Conservation (phyloP, 768 basidiomycete species). For the Asterophora parasitica region DNA sequence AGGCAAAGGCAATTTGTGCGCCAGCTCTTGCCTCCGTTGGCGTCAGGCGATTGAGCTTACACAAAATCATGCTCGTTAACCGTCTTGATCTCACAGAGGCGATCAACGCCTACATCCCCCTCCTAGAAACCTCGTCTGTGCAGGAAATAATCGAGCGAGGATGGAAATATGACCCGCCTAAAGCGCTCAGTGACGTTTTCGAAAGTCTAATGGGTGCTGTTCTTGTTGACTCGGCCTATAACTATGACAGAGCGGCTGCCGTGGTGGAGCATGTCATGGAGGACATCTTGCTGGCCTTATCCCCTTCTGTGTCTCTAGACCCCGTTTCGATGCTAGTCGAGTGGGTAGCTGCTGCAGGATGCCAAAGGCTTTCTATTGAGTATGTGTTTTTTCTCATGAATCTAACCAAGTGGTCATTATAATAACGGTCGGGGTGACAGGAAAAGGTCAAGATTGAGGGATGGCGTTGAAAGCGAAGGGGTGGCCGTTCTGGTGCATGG, state of each 20-base stretch:
- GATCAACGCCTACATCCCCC: conserved; percentile 55
- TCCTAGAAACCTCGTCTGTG: conserved; percentile 50
- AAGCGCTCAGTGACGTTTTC: conserved; percentile 77
- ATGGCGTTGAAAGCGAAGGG: conserved; percentile 31
- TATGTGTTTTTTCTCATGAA: conserved; percentile 18
- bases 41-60: conserved; percentile 59
- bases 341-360: conserved; percentile 59
- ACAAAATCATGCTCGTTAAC: conserved; percentile 67
- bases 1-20: conserved; percentile 68
- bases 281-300: conserved; percentile 58
- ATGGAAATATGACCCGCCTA: conserved; percentile 85
- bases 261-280: conserved; percentile 62
- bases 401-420: background rate
- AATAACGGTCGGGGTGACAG: conserved; percentile 13
- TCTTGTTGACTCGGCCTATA: conserved; percentile 72
- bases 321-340: conserved; percentile 70
- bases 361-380: conserved; percentile 34
- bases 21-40: conserved; percentile 67
- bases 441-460: conserved; percentile 18
- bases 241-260: conserved; percentile 61
- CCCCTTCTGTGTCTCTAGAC: conserved; percentile 57
- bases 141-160: conserved; percentile 62
- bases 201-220: conserved; percentile 84
- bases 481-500: conserved; percentile 60
- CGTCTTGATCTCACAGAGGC: conserved; percentile 62